Evolutionary conservation across 495 filamentous ascomycete species (phyloP).

Genomic region (Xylaria telfairii): DNA sequence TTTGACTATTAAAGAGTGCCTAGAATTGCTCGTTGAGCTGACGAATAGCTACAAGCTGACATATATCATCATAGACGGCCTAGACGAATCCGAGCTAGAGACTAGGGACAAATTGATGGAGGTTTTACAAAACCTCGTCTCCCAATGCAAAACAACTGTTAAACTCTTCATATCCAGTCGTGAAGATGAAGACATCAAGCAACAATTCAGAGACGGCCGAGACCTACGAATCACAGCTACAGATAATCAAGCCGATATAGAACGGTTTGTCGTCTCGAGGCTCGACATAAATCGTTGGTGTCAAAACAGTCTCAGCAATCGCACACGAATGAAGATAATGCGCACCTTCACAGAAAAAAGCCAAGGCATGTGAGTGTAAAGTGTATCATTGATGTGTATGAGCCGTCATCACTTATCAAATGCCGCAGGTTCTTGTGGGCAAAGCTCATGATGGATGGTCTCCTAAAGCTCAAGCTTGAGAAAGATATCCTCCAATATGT

Average conservation of each 20-base stretch:
- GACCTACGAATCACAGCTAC: background rate
- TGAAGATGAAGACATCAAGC: conserved; percentile 1
- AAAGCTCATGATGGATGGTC: background rate
- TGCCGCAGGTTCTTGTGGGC: background rate
- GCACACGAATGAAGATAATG: background rate
- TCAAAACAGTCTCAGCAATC: background rate
- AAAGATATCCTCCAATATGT: background rate
- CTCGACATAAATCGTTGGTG: background rate
- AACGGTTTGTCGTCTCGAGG: background rate
- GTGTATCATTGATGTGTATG: background rate
- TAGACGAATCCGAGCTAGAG: background rate
- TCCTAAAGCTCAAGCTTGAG: conserved; percentile 2
- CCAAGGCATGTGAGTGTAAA: background rate
- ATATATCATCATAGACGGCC: background rate
- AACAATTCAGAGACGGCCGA: background rate
- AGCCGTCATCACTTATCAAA: background rate
- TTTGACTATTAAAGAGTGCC: background rate
- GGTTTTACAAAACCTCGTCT: background rate
- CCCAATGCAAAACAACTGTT: background rate
- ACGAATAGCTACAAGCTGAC: background rate
- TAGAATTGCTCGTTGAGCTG: background rate
- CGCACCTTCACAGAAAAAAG: background rate
- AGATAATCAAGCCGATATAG: background rate
- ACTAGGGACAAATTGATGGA: conserved; percentile 4
- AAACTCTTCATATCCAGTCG: conserved; percentile 1